Evolutionary conservation across 768 basidiomycete species (phyloP).

Genomic region (Boletus sensibilis): DNA sequence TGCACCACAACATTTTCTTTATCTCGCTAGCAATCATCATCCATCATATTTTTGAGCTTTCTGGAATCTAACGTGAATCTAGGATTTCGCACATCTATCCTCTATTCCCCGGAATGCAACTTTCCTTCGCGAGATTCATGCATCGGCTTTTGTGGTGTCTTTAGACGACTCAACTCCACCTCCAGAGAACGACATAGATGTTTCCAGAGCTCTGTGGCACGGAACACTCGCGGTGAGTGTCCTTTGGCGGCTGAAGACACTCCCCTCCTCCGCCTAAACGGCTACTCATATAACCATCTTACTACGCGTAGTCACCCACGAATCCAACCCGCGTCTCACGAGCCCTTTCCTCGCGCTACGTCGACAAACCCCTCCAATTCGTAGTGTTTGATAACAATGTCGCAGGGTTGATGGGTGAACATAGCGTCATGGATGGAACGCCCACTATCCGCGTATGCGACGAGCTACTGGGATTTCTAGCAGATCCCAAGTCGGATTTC

Average conservation of each 20-base stretch:
- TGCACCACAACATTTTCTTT: neutral
- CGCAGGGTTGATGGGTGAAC: constrained; percentile 91
- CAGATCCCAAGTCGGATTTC: constrained; percentile 62
- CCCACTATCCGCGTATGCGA: constrained; percentile 75
- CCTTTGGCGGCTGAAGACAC: constrained; percentile 25
- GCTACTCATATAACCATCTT: neutral
- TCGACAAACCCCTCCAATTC: constrained; percentile 89
- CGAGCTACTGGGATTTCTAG: constrained; percentile 59
- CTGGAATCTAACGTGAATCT: neutral
- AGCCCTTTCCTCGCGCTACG: constrained; percentile 76
- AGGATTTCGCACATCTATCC: constrained; percentile 67
- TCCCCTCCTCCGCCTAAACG: neutral
- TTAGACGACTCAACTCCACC: constrained; percentile 57
- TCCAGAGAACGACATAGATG: constrained; percentile 51
- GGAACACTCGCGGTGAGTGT: constrained; percentile 55
- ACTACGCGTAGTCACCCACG: constrained; percentile 13
- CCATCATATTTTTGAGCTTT: neutral
- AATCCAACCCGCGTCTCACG: constrained; percentile 27
- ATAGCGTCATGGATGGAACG: constrained; percentile 89
- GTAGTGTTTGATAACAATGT: constrained; percentile 80
- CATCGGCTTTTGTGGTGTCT: constrained; percentile 81
- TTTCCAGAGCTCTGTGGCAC: constrained; percentile 80
- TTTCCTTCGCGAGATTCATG: constrained; percentile 73
- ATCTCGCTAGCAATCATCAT: neutral
- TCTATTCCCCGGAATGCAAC: constrained; percentile 58